Base-by-base conservation (phyloP, 345 rosid species). In the Ceriops zippeliana region DNA sequence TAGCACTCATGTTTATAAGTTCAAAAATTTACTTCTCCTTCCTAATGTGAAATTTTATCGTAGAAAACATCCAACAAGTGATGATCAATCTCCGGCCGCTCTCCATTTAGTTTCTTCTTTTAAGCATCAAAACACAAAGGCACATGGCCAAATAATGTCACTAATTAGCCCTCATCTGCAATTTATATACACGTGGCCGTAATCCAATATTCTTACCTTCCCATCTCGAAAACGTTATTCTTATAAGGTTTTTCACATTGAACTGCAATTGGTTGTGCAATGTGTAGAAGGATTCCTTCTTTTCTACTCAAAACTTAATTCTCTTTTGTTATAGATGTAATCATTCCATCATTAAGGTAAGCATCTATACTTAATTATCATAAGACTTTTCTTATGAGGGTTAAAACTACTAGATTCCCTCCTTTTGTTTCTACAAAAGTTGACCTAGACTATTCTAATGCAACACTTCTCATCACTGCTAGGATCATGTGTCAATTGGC, bases 161-260 rank as follows among this genome's bases (percentile, higher is more conserved):
- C 22, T 35, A 13, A 13, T 20, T 35, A 4, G 3, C 53, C 27
- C 19, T 31, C 22, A 1, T 17, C 9, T 51, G 16, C 52, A 22
- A 62, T 53, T 62, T 62, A 62, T 62, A 62, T 26, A 62, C 38
- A 31, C 22, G 16, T 11, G 49, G 49, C 49, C 49, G 49, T 3
- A 34, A 5, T 6, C 13, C 0, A 37, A 15, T 42, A 73, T 81
- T 73, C 82, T 63, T 81, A 73, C 27, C 84, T 81, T 81, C 9
- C 11, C 32, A 51, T 22, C 3, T 16, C 11, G 73, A 51, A 16
- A 70, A 22, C 24, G 16, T n/a, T 31, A 60, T 1, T 11, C 61
- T 69, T 65, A 28, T n/a, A 9, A 64, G 57, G n/a, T 49, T 64
- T 49, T n/a, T 28, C 38, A 37, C 24, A 54, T 54, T 26, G 27